Conservation (phyloP, 2,329 filamentous ascomycete genomes). For the Teratosphaeria pseudoeucalypti region DNA sequence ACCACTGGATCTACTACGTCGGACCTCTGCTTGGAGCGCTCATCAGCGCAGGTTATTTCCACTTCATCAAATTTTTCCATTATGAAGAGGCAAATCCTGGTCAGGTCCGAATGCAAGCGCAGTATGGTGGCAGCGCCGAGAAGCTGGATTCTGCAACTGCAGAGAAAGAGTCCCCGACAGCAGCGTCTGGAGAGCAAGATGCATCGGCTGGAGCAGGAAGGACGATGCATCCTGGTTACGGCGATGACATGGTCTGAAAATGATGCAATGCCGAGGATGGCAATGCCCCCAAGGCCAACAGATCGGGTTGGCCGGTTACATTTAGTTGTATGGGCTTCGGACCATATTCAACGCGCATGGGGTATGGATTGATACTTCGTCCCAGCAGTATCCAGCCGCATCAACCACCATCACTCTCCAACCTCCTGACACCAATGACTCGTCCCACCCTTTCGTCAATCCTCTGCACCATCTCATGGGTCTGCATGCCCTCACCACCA, state of each 20-base stretch:
- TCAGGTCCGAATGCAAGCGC: constrained; percentile 12
- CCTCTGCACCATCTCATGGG: constrained; percentile 15
- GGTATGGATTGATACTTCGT: neutral
- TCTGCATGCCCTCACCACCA: constrained; percentile 12
- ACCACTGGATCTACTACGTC: constrained; percentile 12
- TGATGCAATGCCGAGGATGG: neutral
- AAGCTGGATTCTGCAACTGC: neutral
- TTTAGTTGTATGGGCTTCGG: neutral
- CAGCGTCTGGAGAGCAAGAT: neutral
- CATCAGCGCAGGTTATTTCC: constrained; percentile 16
- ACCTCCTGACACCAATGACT: constrained; percentile 23
- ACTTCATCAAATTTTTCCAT: constrained; percentile 14
- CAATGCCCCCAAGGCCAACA: neutral
- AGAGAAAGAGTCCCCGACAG: neutral
- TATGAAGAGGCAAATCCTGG: constrained; percentile 22
- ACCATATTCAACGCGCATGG: too few relatives aligned
- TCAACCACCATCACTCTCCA: constrained; percentile 12
- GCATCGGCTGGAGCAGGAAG: neutral
- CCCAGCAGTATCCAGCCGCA: neutral
- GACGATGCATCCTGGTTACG: neutral
- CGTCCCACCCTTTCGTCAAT: constrained; percentile 22
- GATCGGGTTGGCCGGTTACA: neutral
- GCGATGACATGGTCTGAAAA: neutral
- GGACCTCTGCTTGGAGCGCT: constrained; percentile 16
- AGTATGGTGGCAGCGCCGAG: neutral